Conservation (phyloP, 2,329 filamentous ascomycete genomes). For the Didymella pomorum region DNA sequence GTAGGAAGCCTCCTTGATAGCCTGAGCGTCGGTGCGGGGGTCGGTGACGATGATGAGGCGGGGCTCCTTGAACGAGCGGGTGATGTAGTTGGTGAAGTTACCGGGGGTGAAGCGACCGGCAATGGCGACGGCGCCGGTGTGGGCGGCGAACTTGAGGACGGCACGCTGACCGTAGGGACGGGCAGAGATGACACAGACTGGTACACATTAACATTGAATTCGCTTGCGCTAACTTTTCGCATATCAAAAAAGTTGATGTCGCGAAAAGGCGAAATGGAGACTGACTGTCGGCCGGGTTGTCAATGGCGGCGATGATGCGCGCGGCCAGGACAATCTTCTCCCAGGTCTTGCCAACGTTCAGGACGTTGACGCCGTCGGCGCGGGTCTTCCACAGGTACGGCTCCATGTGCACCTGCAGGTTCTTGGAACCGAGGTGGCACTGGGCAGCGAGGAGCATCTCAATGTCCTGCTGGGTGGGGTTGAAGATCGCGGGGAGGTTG, state of each 20-base stretch:
- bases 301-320: conserved; percentile 97
- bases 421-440: conserved; percentile 97
- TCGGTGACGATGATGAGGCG: conserved; percentile 99
- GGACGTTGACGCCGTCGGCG: conserved; percentile 95
- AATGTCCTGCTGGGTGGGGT: conserved; percentile 97
- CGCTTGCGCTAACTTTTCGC: conserved; percentile 13
- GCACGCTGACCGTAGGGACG: conserved; percentile 99
- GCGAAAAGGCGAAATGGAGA: conserved; percentile 3
- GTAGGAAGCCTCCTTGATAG: conserved; percentile 99
- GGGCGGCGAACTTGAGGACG: conserved; percentile 98
- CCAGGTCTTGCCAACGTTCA: conserved; percentile 99
- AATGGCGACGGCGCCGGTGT: conserved; percentile 97
- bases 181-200: conserved; percentile 87
- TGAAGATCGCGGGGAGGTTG: conserved; percentile 94
- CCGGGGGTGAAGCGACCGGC: conserved; percentile 99
- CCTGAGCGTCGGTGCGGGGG: conserved; percentile 98
- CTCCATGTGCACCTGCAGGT: conserved; percentile 99
- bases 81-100: conserved; percentile 99
- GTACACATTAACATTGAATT: conserved; percentile 11
- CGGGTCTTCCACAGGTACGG: conserved; percentile 99
- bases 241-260: not conserved
- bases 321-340: conserved; percentile 99
- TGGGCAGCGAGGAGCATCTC: conserved; percentile 99
- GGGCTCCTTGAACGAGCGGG: conserved; percentile 99
- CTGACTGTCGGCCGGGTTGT: conserved; percentile 98